Evolutionary conservation across 1,284 basidiomycete genomes (phyloP).

Genomic region (Wallemia hederae): DNA sequence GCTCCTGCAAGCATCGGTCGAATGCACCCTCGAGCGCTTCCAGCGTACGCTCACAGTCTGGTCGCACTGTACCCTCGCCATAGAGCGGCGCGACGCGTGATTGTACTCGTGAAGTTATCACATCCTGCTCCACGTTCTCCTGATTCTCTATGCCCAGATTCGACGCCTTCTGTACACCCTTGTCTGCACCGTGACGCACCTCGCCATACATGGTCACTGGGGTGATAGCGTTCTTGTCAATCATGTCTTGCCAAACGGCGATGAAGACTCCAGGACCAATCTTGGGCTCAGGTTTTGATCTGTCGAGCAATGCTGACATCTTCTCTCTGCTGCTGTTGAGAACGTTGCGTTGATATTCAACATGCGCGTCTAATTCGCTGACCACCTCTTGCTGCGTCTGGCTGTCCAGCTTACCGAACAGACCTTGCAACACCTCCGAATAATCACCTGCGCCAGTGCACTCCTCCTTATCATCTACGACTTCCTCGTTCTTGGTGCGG

Average conservation of each 20-base stretch:
- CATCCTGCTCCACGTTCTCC: neutral
- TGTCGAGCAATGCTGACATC: neutral
- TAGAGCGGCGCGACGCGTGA: neutral
- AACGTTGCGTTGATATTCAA: neutral
- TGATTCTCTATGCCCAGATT: conserved; percentile 2
- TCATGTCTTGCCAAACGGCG: neutral
- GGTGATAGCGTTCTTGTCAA: neutral
- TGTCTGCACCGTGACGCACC: neutral
- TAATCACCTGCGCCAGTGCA: neutral
- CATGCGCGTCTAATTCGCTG: neutral
- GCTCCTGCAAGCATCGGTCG: neutral
- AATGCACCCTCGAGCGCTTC: neutral
- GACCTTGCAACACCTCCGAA: neutral
- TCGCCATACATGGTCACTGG: neutral
- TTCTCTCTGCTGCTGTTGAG: neutral
- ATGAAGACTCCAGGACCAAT: neutral
- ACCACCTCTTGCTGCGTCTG: neutral
- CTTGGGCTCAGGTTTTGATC: neutral
- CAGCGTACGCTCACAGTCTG: neutral
- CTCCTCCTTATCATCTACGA: neutral
- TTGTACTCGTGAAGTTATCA: neutral
- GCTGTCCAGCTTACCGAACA: neutral
- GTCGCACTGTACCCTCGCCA: neutral
- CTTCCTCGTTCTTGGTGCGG: neutral
- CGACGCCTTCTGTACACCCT: neutral